phyloP scores from a whole-genome alignment of 495 filamentous ascomycete genomes.

The Physcia stellaris region DNA sequence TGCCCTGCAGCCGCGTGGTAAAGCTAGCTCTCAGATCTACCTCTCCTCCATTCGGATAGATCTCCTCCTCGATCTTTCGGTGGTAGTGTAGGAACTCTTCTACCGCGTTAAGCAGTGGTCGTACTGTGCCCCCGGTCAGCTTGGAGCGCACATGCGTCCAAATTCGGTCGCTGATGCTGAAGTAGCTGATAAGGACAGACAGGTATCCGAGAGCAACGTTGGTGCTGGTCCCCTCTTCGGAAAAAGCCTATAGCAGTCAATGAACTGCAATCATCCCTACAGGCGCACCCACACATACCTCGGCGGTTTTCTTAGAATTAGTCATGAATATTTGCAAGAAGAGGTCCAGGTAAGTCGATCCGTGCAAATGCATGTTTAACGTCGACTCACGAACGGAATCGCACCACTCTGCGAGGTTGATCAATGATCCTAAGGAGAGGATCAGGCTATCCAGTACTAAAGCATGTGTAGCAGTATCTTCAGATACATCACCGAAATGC shows the following conservation, averaged over 20 bases:
- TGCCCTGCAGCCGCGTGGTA: slow-evolving; percentile 42
- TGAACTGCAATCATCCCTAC: neutral
- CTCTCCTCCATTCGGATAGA: slow-evolving; percentile 19
- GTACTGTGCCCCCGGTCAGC: slow-evolving; percentile 46
- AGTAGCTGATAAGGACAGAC: slow-evolving; percentile 66
- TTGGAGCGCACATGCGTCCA: slow-evolving; percentile 33
- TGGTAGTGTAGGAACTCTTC: slow-evolving; percentile 76
- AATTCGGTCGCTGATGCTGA: slow-evolving; percentile 49
- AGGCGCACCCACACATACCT: slow-evolving; percentile 25
- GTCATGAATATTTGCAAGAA: slow-evolving; percentile 30
- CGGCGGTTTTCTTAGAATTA: slow-evolving; percentile 26
- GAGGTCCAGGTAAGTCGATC: slow-evolving; percentile 23
- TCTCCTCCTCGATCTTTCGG: slow-evolving; percentile 51
- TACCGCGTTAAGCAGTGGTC: slow-evolving; percentile 57
- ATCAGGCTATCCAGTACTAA: slow-evolving; percentile 56
- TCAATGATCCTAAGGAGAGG: slow-evolving; percentile 68
- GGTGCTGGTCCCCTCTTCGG: slow-evolving; percentile 65
- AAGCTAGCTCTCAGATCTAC: slow-evolving; percentile 33
- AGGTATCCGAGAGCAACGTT: slow-evolving; percentile 90
- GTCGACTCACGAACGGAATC: slow-evolving; percentile 34
- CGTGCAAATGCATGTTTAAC: slow-evolving; percentile 13
- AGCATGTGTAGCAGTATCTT: slow-evolving; percentile 26
- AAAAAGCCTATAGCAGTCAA: slow-evolving; percentile 51
- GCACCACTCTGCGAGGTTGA: slow-evolving; percentile 77
- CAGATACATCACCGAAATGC: slow-evolving; percentile 25